Conservation (phyloP, 2,329 filamentous ascomycete genomes). For the Beauveria sp. region DNA sequence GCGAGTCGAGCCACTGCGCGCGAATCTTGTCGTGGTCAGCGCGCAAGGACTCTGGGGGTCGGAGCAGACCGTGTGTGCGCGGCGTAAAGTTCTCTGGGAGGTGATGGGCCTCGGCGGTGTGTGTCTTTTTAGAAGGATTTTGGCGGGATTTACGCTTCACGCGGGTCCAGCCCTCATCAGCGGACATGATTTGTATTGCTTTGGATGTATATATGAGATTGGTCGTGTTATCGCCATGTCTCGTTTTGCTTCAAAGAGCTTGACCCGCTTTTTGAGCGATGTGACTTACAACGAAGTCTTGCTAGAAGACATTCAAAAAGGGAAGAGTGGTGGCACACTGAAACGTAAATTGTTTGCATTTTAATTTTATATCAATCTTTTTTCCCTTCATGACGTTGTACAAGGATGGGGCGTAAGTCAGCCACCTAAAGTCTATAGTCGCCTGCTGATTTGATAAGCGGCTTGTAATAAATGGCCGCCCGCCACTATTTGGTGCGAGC, state of each 20-base stretch:
- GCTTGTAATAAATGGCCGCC: background rate
- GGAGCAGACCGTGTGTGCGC: conserved; percentile 13
- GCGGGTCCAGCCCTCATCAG: background rate
- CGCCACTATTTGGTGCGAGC: background rate
- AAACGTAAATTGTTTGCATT: no score
- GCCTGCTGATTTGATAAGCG: background rate
- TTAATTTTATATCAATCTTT: no score
- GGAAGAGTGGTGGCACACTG: background rate
- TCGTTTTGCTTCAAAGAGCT: background rate
- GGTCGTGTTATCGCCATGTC: background rate
- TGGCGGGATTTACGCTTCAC: background rate
- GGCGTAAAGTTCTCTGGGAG: conserved; percentile 9
- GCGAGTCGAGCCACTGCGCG: conserved; percentile 21
- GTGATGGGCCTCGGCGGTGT: background rate
- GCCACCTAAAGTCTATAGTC: no score
- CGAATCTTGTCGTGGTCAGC: conserved; percentile 23
- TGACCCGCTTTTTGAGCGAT: background rate
- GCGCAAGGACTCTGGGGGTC: conserved; percentile 21
- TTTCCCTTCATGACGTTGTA: no score
- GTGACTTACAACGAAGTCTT: background rate
- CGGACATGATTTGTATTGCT: background rate
- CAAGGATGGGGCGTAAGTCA: no score
- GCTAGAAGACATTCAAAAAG: background rate
- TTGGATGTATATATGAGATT: background rate
- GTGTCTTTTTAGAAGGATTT: background rate